Base-by-base conservation (phyloP, 192 early-diverging fungal species). In the Coemansia sp. region DNA sequence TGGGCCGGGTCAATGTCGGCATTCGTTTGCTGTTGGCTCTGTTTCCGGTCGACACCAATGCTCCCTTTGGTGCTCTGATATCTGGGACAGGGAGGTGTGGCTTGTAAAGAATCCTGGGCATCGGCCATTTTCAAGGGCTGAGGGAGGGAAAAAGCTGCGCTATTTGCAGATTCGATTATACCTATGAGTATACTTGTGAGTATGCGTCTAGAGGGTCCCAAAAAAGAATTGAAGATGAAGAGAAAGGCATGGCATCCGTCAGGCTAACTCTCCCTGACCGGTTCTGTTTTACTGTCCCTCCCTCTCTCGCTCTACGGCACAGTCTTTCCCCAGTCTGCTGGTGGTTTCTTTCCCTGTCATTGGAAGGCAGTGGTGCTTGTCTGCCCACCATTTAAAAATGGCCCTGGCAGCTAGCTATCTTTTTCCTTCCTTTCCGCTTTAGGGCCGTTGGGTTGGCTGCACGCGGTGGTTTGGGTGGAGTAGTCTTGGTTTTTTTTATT, bases 21-120 rank as follows among this genome's bases (percentile, higher is more conserved):
- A 16, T 23, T n/a, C 18, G 51, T 35, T 58, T 69, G 61, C 53
- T 56, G 53, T 48, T 53, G 39, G 7, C 6, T 41, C 39, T 41
- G 39, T 6, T 41, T 41, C 39, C 6, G 30, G 60, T 33, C 52
- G 21, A 33, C 20, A 1, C 8, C 52, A 7, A 18, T 18, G 44
- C 1, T 5, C 44, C 44, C 18, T 14, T 46, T 46, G 44, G 14
- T 18, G 44, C 44, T 46, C 14, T 46, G 1, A 15, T 18, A 6
- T 41, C 39, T 14, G 5, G 6, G 39, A 41, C 39, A 41, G 1
- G 12, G 39, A 41, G 5, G 39, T 14, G 39, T 41, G 12, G 9
- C 39, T 14, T 41, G 26, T 30, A 33, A 16, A 23, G 4, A 24
- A 24, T 26, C 15, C 26, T 55, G 52, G 9, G 52, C 20, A 24